Evolutionary conservation across 2,329 filamentous ascomycete genomes (phyloP), one percentile per base, ranked within the genome.

Genomic region (Fusarium metavorans): DNA sequence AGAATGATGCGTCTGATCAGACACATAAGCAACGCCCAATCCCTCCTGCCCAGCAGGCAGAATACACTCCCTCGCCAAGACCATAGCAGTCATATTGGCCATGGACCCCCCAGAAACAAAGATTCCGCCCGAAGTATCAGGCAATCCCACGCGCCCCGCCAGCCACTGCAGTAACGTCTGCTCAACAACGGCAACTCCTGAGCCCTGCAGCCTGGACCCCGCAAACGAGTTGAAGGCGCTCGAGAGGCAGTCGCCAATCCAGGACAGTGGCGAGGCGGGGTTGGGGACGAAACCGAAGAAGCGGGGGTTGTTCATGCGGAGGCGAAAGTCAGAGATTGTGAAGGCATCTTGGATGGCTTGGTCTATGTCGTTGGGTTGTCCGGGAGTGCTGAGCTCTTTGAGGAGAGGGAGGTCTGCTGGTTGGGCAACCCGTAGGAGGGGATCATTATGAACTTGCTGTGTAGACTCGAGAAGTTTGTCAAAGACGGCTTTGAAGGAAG

Each of bases 41-140:
- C 52, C 52, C 14, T 57, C 52, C 20, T 37, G 32, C 23, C 52
- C 52, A 9, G 30, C 3, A 23, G 32, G 52, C 32, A 57, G 5
- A 37, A 37, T 57, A 18, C 52, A 57, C 9, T 57, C 52, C 32
- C 52, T 34, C n/a, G 52, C 52, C 32, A 57, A 20, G 11, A 57
- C 52, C 52, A 57, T 57, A n/a, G 52, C 52, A 30, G 52, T 57
- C 52, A 57, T 57, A 23, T 57, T 57, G 8, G 52, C 52, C 52
- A 57, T 57, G 5, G 52, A 57, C 4, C 52, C 52, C n/a, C 52
- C 52, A 18, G 52, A 57, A 34, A 37, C 52, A 7, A 57, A 57
- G 37, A 57, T n/a, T n/a, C 52, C 52, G 3, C 52, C 52, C n/a
- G 52, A 32, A 34, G 52, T 57, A 1, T 34, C 52, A 16, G 52